Percentiles rank a stretch among this genome's conserved stretches.
Evolutionary conservation across 192 early-diverging fungal genomes (phyloP).

Genomic region (Podila minutissima): DNA sequence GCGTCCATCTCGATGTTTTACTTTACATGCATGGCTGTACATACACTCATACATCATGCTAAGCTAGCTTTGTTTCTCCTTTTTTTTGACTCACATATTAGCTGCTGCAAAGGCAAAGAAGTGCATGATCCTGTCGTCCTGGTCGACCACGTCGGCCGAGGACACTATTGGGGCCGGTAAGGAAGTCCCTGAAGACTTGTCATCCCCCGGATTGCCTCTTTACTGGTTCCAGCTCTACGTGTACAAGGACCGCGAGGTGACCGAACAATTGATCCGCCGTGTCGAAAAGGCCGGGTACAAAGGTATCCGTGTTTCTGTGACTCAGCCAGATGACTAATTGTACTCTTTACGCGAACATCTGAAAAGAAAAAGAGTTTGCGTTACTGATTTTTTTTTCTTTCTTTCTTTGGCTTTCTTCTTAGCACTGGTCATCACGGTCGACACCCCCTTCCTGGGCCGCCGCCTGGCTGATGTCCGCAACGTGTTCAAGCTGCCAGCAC

Average conservation of each 20-base stretch:
- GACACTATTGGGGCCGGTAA: conserved; percentile 64
- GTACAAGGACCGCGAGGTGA: conserved; percentile 71
- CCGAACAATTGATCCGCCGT: conserved; percentile 71
- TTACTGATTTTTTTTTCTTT: background rate
- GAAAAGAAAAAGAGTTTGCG: background rate
- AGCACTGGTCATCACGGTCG: conserved; percentile 83
- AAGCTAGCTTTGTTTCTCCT: background rate
- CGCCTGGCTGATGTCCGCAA: conserved; percentile 89
- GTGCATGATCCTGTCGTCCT: conserved; percentile 74
- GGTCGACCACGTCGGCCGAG: conserved; percentile 51
- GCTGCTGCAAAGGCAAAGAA: conserved; percentile 83
- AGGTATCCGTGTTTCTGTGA: conserved; percentile 34
- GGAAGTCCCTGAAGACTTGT: conserved; percentile 56
- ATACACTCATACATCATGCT: too few relatives aligned
- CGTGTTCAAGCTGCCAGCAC: conserved; percentile 67
- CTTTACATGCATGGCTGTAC: too few relatives aligned
- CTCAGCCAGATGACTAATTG: background rate
- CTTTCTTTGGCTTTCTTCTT: background rate
- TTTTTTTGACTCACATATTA: conserved; percentile 6
- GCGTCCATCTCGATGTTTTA: too few relatives aligned
- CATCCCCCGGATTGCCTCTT: conserved; percentile 57
- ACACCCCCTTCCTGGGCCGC: conserved; percentile 78
- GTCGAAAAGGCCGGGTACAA: conserved; percentile 84
- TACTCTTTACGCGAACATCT: background rate
- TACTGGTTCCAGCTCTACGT: conserved; percentile 86